phyloP scores from a whole-genome alignment of 495 filamentous ascomycete genomes.

The Bryoglossum gracile region DNA sequence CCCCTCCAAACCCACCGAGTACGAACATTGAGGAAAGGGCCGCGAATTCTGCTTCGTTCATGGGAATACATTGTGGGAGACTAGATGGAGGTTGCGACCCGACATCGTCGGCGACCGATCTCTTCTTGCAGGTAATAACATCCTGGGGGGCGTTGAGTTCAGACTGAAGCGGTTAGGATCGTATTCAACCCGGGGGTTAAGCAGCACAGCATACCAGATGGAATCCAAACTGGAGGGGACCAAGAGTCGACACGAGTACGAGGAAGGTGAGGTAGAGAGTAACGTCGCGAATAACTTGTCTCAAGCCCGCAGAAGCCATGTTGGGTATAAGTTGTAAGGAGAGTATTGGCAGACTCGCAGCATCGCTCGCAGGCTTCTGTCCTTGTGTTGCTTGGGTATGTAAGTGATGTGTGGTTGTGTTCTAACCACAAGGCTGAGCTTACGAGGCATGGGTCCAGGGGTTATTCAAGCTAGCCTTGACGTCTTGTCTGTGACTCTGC shows the following conservation, averaged over 20 bases:
- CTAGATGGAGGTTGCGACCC: conserved; percentile 25
- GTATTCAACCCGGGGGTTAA: not conserved
- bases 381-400: not conserved
- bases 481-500: no score
- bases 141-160: conserved; percentile 92
- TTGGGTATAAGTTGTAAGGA: not conserved
- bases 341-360: not conserved
- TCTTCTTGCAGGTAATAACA: conserved; percentile 73
- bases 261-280: conserved; percentile 61
- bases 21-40: conserved; percentile 86
- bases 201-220: conserved; percentile 60
- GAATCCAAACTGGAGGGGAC: conserved; percentile 88
- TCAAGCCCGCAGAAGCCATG: conserved; percentile 22
- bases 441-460: not conserved
- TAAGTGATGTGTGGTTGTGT: no score
- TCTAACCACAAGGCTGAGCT: no score
- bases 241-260: conserved; percentile 56
- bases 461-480: not conserved
- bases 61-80: conserved; percentile 73
- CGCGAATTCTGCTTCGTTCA: conserved; percentile 69
- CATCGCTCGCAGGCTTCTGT: not conserved
- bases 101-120: conserved; percentile 38
- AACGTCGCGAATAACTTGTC: conserved; percentile 30
- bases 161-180: conserved; percentile 45
- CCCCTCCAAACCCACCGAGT: conserved; percentile 78